Evolutionary conservation across 2,329 filamentous ascomycete genomes (phyloP).

Genomic region (Xylariaceae sp.): DNA sequence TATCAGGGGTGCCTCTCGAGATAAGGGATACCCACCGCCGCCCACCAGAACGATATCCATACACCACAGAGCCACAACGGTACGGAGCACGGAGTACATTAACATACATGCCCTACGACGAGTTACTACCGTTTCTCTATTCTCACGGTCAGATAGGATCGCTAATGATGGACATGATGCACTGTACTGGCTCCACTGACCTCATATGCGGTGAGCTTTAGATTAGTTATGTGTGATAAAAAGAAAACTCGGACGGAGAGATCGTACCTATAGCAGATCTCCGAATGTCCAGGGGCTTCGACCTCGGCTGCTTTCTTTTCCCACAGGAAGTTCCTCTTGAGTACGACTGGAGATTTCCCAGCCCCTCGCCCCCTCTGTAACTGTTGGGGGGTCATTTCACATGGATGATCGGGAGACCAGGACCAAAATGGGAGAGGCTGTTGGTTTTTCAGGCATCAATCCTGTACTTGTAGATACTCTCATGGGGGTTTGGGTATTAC

Average conservation of each 20-base stretch:
- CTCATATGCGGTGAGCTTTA: neutral
- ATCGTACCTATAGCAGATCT: neutral
- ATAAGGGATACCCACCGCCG: neutral
- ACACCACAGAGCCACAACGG: neutral
- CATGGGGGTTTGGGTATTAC: neutral
- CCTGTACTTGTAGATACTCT: neutral
- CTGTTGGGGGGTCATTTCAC: neutral
- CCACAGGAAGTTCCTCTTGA: neutral
- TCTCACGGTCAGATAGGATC: neutral
- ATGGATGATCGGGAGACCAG: neutral
- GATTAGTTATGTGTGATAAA: neutral
- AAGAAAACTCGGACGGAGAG: neutral
- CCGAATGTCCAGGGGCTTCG: neutral
- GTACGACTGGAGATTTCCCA: neutral
- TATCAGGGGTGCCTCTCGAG: neutral
- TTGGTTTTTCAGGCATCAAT: slow-evolving; percentile 1
- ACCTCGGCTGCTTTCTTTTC: neutral
- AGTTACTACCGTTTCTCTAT: neutral
- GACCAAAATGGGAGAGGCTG: neutral
- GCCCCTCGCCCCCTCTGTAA: neutral
- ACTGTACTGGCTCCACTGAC: slow-evolving; percentile 7
- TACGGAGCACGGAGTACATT: neutral
- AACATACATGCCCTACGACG: neutral
- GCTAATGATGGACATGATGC: neutral
- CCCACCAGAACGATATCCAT: neutral